Percentiles rank a stretch among this genome's conserved stretches.
Conservation (phyloP, 108 stramenopile genomes). For the Cylindrotheca fusiformis region DNA sequence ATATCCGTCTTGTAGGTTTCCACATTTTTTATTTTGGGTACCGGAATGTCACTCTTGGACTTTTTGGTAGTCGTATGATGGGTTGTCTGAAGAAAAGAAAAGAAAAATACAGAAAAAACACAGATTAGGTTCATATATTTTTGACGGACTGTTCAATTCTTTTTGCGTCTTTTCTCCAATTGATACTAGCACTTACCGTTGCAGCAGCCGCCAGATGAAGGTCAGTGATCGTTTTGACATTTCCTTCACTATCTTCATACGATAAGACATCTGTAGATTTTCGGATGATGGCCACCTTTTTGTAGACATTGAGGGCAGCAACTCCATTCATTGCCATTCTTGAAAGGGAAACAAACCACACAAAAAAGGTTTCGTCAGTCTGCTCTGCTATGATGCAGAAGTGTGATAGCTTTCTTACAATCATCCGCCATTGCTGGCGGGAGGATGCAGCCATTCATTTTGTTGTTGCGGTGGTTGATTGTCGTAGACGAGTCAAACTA, state of each 20-base stretch:
- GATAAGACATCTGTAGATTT: constrained; percentile 48
- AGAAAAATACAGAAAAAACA: too few relatives aligned
- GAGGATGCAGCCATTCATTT: too few relatives aligned
- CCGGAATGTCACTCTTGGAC: constrained; percentile 74
- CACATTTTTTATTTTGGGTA: constrained; percentile 63
- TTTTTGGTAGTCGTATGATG: constrained; percentile 25
- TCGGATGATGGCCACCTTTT: constrained; percentile 74
- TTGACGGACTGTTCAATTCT: too few relatives aligned
- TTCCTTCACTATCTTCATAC: constrained; percentile 73
- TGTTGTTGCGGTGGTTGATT: too few relatives aligned
- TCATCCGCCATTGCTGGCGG: too few relatives aligned
- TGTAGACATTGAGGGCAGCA: constrained; percentile 73
- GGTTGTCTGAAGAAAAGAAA: too few relatives aligned
- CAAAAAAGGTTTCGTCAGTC: not conserved
- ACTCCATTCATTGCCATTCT: constrained; percentile 5
- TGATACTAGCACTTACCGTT: constrained; percentile 29
- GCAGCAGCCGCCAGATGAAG: constrained; percentile 47
- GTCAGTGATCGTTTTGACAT: constrained; percentile 39
- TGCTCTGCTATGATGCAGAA: not conserved
- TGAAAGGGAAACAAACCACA: not conserved
- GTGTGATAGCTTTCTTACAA: too few relatives aligned
- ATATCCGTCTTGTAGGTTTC: constrained; percentile 60
- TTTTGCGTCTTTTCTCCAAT: too few relatives aligned
- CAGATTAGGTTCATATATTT: too few relatives aligned
- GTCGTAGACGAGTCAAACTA: too few relatives aligned